These are phyloP conservation scores for Lichtheimia ornata DNA, from an alignment of 371 early-diverging fungal species.

Conservation along the genomic window DNA sequence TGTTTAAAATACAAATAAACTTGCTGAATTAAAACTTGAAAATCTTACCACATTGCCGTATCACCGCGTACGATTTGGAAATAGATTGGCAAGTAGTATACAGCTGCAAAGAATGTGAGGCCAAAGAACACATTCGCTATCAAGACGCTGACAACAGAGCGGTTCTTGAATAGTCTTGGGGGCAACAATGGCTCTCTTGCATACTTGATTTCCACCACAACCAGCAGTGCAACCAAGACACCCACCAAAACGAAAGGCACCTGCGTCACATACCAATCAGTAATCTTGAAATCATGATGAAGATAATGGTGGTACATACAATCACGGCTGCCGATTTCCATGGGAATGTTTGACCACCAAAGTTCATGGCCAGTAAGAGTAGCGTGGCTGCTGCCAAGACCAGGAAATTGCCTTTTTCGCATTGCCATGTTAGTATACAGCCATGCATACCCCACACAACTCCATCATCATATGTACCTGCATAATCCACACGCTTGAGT, in stretches of 20 bases:
- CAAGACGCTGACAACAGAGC: constrained; percentile 46
- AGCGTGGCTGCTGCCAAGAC: constrained; percentile 42
- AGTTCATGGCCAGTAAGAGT: constrained; percentile 48
- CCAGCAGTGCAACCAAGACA: constrained; percentile 37
- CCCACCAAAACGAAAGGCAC: constrained; percentile 53
- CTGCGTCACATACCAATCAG: neutral
- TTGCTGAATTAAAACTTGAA: no score
- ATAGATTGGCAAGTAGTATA: constrained; percentile 74
- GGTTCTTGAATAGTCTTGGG: constrained; percentile 52
- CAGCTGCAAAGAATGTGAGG: constrained; percentile 52
- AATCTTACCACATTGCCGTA: constrained; percentile 57
- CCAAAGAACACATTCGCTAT: constrained; percentile 57
- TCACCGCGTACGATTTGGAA: constrained; percentile 71
- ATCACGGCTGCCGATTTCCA: constrained; percentile 71
- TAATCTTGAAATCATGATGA: neutral
- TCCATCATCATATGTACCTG: constrained; percentile 10
- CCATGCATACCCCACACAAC: neutral
- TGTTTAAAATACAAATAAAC: no score
- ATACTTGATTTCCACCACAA: constrained; percentile 48
- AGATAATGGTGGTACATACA: constrained; percentile 11
- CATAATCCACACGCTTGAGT: constrained; percentile 43
- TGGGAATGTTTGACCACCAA: constrained; percentile 52
- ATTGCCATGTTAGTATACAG: constrained; percentile 11
- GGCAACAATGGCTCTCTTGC: constrained; percentile 64
- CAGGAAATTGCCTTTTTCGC: constrained; percentile 32